Conservation (phyloP, 768 basidiomycete genomes). For the Lactarius quietus region DNA sequence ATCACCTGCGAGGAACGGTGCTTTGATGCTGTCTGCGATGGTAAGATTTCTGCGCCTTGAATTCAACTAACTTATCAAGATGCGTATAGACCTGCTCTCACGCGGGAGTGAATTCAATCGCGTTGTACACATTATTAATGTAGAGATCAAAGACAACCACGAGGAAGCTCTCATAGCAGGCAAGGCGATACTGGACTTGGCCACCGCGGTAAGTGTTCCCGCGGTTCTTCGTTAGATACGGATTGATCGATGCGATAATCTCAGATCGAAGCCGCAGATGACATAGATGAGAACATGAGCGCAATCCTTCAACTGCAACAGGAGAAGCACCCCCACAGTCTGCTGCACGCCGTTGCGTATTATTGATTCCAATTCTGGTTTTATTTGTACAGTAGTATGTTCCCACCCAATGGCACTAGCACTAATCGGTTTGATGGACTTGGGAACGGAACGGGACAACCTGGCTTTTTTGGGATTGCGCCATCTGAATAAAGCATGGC, state of each 20-base stretch:
- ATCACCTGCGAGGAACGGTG: conserved; percentile 99
- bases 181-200: conserved; percentile 89
- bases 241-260: conserved; percentile 2
- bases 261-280: conserved; percentile 81
- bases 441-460: not conserved
- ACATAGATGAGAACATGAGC: conserved; percentile 91
- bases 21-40: conserved; percentile 97
- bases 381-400: conserved; percentile 1
- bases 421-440: not conserved
- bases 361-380: conserved; percentile 49
- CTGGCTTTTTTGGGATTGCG: conserved; percentile 10
- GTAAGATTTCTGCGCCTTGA: conserved; percentile 43
- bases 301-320: conserved; percentile 80
- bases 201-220: conserved; percentile 68
- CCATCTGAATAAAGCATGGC: conserved; percentile 27
- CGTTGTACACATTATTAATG: conserved; percentile 93
- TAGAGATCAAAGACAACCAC: conserved; percentile 99
- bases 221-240: conserved; percentile 17
- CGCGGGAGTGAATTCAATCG: conserved; percentile 91
- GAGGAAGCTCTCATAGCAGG: conserved; percentile 97
- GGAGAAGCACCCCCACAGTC: conserved; percentile 86
- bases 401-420: not conserved
- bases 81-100: conserved; percentile 64
- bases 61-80: conserved; percentile 20
- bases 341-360: conserved; percentile 88